phyloP scores from a whole-genome alignment of 176 grass and related monocot genomes.

The Zoysia japonica region DNA sequence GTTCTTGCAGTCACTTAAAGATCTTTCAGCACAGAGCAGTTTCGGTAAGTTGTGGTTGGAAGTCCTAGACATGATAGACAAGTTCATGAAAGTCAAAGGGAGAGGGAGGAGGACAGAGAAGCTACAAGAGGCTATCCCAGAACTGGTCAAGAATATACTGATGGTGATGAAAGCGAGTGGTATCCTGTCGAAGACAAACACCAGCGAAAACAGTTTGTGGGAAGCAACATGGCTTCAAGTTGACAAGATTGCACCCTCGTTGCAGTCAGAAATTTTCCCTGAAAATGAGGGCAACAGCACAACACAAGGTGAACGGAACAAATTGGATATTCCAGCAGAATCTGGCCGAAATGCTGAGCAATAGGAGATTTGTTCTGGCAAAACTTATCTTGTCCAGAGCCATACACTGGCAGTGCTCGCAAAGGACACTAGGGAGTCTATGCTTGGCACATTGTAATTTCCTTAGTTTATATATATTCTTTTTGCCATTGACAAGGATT shows the following conservation, averaged over 20 bases:
- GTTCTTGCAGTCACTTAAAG: slow-evolving; percentile 83
- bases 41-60: slow-evolving; percentile 86
- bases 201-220: slow-evolving; percentile 62
- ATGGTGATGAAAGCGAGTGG: slow-evolving; percentile 88
- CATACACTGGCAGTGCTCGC: slow-evolving; percentile 32
- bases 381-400: not conserved
- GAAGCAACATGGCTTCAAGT: slow-evolving; percentile 81
- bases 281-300: slow-evolving; percentile 37
- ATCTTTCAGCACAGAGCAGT: slow-evolving; percentile 57
- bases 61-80: slow-evolving; percentile 80
- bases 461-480: slow-evolving; percentile 41
- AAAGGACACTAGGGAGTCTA: slow-evolving; percentile 29
- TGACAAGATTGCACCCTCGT: slow-evolving; percentile 61
- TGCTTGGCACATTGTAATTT: slow-evolving; percentile 45
- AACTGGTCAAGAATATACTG: slow-evolving; percentile 88
- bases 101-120: slow-evolving; percentile 87
- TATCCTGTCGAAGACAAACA: slow-evolving; percentile 51
- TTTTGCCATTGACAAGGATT: slow-evolving; percentile 37
- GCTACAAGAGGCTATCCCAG: slow-evolving; percentile 89
- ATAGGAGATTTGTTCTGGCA: slow-evolving; percentile 27
- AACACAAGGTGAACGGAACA: slow-evolving; percentile 37
- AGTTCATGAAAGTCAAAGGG: slow-evolving; percentile 78
- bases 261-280: slow-evolving; percentile 73
- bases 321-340: slow-evolving; percentile 28
- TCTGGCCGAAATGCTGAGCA: slow-evolving; percentile 31